Base-by-base conservation (phyloP, 2,329 filamentous ascomycete species). In the Penicillium griseofulvum region DNA sequence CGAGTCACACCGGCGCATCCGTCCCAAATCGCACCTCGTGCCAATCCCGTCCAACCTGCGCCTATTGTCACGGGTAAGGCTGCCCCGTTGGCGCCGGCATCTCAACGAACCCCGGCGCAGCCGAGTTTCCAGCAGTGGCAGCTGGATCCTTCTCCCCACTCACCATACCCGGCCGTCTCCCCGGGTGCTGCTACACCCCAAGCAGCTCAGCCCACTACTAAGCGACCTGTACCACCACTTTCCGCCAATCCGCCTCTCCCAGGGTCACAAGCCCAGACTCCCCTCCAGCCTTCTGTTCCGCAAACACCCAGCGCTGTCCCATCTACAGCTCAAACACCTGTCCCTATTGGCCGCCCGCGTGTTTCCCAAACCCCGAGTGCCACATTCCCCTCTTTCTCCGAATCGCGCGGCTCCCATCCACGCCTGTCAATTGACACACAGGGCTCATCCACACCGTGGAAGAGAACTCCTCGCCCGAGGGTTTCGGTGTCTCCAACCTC, bases 391-490 rank as follows among this genome's bases (percentile, higher is more conserved):
- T 55, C 66, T 2, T 61, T 65, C 34, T 61, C 66, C 1, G 63
- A 63, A 37, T 58, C 64, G 39, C 65, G 69, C 17, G 61, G 57
- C 16, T 65, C 65, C 48, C 68, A 68, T 17, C 70, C 67, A 14
- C 70, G 67, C 16, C 64, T 71, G 17, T 75, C 72, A 3, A 69
- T 77, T 31, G 67, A 71, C 29, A 76, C 74, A 1, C 66, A 70
- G n/a, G 69, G 69, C 11, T 75, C 74, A 24, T 68, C 68, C 17
- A 78, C 76, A 1, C 76, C 74, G 4, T 78, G 76, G 76, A 78
- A 75, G 59, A 68, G 70, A 49, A 68, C 68, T 34, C 72, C 74
- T 22, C 66, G 64, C 12, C 49, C 69, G 38, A 72, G 64, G 9
- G 67, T 76, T 36, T 65, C 72, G 0, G 57, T 66, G 17, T 73